Base-by-base conservation (phyloP, 2,329 filamentous ascomycete genomes). In the Colletotrichum sp. region DNA sequence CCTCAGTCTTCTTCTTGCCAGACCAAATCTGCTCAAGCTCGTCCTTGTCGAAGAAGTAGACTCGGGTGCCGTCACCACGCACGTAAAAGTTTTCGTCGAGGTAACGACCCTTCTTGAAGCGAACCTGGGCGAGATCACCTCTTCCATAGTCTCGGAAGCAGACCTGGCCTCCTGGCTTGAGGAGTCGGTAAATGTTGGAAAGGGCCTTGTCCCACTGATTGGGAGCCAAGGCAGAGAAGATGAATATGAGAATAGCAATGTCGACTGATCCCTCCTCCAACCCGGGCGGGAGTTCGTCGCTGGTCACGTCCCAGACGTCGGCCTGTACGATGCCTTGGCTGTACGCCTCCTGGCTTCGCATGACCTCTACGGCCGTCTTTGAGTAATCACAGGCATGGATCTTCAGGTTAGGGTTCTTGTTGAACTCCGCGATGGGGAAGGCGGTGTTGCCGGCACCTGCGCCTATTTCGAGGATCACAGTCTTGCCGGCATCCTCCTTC, bases 51-150 rank as follows among this genome's bases (percentile, higher is more conserved):
- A 99, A 99, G 85, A 99, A 99, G 85, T 99, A 99, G 0, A 99
- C 97, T 8, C 97, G 91, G 6, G 97, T 99, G 3, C 97, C 97
- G 84, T 99, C 97, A 3, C 97, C 97, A 38, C 97, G 90, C 60
- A 98, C 94, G 83, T 99, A 99, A 81, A 99, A 99, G 82, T 99
- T 99, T 85, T 99, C 97, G 72, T 96, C 95, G 82, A 99, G 90
- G 82, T 96, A 99, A 55, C 97, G 91, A 15, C 95, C 95, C 86
- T 98, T 98, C 87, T 97, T 98, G 88, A 99, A 99, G 75, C 97
- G 92, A 77, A 99, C 97, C 87, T 99, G 97, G 21, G 97, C 96
- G 77, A 99, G 89, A 85, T 99, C 97, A 38, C 97, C 97, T 83
- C 96, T 92, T 74, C 97, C 97, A 86, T 99, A 99, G 86, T 99